phyloP scores from a whole-genome alignment of 306 rosid genomes.

The Datisca glomerata region DNA sequence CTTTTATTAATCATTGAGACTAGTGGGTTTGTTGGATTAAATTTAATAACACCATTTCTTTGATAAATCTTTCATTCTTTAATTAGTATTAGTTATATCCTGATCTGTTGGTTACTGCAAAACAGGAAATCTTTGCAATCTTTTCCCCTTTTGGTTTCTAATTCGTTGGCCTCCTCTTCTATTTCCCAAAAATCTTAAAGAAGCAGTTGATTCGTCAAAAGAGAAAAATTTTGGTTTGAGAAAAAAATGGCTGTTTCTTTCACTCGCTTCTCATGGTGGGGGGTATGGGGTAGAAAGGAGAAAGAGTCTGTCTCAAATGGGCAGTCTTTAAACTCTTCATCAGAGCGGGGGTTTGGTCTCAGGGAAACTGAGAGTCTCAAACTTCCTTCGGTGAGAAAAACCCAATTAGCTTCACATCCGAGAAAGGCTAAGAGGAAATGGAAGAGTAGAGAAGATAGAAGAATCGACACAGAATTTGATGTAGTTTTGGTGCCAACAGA shows the following conservation, averaged over 20 bases:
- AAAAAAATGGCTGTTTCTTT: slow-evolving; percentile 64
- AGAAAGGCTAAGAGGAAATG: slow-evolving; percentile 51
- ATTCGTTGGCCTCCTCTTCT: neutral
- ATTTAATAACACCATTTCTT: too few species aligned
- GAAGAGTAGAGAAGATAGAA: slow-evolving; percentile 65
- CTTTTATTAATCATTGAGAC: too few species aligned
- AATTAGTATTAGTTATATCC: neutral
- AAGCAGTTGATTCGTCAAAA: too few species aligned
- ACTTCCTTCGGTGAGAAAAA: slow-evolving; percentile 43
- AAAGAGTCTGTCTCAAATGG: slow-evolving; percentile 39
- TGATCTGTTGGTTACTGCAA: neutral
- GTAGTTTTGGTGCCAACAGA: slow-evolving; percentile 78
- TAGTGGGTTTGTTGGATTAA: too few species aligned
- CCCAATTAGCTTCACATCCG: slow-evolving; percentile 32
- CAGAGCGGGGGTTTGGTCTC: slow-evolving; percentile 38
- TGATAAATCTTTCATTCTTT: too few species aligned
- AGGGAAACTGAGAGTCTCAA: slow-evolving; percentile 48
- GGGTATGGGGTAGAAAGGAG: slow-evolving; percentile 67
- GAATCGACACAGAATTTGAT: slow-evolving; percentile 59
- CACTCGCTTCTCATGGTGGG: slow-evolving; percentile 53
- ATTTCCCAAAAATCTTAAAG: neutral
- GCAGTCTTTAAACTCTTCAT: slow-evolving; percentile 33
- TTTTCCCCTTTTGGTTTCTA: neutral
- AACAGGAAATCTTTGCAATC: neutral
- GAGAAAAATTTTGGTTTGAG: too few species aligned